Evolutionary conservation across 2,329 filamentous ascomycete genomes (phyloP).

Genomic region (Colletotrichum sp.): DNA sequence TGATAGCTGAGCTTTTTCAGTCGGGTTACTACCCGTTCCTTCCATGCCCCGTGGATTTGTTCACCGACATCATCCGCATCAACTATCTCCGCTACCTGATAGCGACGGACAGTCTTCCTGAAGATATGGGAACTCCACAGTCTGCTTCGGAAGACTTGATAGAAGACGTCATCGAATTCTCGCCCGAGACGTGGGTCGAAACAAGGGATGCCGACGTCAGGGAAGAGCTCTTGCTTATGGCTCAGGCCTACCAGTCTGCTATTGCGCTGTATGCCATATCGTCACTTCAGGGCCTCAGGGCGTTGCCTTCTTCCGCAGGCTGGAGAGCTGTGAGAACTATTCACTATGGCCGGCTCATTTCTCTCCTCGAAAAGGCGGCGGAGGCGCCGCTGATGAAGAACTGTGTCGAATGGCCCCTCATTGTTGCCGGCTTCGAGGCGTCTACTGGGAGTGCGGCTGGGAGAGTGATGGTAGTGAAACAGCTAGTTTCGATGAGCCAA

Average conservation of each 20-base stretch:
- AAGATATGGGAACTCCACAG: slow-evolving; percentile 10
- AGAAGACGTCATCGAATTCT: slow-evolving; percentile 29
- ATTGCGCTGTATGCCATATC: slow-evolving; percentile 38
- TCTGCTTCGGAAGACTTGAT: background rate
- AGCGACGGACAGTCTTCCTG: background rate
- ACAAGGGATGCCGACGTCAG: background rate
- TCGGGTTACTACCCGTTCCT: slow-evolving; percentile 26
- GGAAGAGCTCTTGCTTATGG: slow-evolving; percentile 21
- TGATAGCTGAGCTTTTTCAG: slow-evolving; percentile 30
- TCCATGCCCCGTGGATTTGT: slow-evolving; percentile 34
- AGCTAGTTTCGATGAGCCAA: background rate
- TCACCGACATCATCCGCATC: slow-evolving; percentile 36
- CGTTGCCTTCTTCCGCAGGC: slow-evolving; percentile 25
- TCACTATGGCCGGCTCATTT: slow-evolving; percentile 18
- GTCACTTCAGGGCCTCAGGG: slow-evolving; percentile 36
- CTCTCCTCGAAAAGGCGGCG: slow-evolving; percentile 19
- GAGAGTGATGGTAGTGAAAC: background rate
- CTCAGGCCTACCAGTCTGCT: slow-evolving; percentile 32
- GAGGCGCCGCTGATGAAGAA: background rate
- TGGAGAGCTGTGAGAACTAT: slow-evolving; percentile 15
- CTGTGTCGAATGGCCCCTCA: background rate
- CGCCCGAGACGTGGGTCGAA: slow-evolving; percentile 32
- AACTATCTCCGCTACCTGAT: slow-evolving; percentile 38
- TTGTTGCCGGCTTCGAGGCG: slow-evolving; percentile 10
- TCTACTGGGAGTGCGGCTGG: background rate